A percentile compares a stretch with the other conserved stretches of the same genome.
These are phyloP conservation scores for Aphanocladium album DNA, from an alignment of 2,329 filamentous ascomycete species.

Conservation along the genomic window DNA sequence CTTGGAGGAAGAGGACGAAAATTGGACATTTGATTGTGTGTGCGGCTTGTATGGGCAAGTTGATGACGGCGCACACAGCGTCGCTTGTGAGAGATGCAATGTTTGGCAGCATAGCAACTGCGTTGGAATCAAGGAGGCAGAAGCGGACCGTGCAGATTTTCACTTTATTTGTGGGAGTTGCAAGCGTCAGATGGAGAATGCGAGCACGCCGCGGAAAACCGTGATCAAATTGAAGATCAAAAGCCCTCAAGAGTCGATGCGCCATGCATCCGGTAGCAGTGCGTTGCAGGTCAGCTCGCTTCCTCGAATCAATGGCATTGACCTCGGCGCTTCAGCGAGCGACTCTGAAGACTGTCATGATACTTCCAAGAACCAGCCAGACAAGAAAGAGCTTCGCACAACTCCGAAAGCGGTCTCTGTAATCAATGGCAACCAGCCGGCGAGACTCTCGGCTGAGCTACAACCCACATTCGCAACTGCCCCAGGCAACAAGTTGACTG, in stretches of 20 bases:
- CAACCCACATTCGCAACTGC: background rate
- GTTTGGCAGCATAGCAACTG: constrained; percentile 98
- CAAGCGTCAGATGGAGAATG: constrained; percentile 59
- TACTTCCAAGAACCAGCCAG: background rate
- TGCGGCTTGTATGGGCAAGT: constrained; percentile 89
- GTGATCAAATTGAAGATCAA: constrained; percentile 49
- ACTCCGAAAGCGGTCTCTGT: background rate
- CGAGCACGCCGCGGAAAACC: constrained; percentile 51
- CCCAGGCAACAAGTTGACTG: background rate
- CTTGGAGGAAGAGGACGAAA: constrained; percentile 68
- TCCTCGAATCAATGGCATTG: background rate
- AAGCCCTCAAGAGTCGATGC: constrained; percentile 14
- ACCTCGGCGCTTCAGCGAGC: background rate
- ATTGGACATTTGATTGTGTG: constrained; percentile 93
- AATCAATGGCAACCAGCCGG: background rate
- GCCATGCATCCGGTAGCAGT: background rate
- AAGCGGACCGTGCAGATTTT: constrained; percentile 82
- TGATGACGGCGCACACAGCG: constrained; percentile 89
- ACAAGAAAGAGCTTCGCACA: background rate
- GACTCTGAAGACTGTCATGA: background rate
- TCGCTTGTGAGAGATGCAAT: constrained; percentile 89
- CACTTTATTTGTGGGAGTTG: constrained; percentile 81
- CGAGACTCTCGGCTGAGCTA: no score
- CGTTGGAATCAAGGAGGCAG: constrained; percentile 69
- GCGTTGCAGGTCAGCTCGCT: background rate